A percentile compares a stretch with the other conserved stretches of the same genome.
Evolutionary conservation across 2,329 filamentous ascomycete species (phyloP).

Genomic region (Diaporthe citri): DNA sequence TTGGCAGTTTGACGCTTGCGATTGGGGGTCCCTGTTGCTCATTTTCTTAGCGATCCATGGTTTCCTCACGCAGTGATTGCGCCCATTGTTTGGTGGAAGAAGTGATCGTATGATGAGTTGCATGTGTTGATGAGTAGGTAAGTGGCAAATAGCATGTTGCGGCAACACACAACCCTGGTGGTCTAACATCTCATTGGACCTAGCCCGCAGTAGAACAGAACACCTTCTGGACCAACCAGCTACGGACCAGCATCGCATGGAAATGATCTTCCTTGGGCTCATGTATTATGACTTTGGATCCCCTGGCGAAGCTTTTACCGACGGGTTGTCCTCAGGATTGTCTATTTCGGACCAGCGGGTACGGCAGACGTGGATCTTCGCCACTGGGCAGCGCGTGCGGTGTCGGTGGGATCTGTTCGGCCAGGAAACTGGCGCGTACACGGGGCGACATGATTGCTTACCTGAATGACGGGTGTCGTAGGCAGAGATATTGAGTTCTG

Average conservation of each 20-base stretch:
- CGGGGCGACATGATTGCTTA: slow-evolving; percentile 26
- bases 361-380: background rate
- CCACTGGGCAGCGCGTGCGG: background rate
- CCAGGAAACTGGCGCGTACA: background rate
- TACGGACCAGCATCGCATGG: background rate
- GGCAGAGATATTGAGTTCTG: slow-evolving; percentile 48
- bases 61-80: background rate
- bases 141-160: background rate
- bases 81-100: background rate
- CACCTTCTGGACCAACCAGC: background rate
- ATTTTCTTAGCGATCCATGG: slow-evolving; percentile 6
- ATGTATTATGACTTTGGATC: background rate
- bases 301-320: background rate
- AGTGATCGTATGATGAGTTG: background rate
- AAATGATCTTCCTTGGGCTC: background rate
- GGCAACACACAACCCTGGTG: background rate
- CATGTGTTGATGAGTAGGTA: background rate
- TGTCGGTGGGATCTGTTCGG: slow-evolving; percentile 6
- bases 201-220: background rate
- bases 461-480: slow-evolving; percentile 47
- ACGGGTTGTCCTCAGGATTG: background rate
- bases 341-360: background rate
- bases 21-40: slow-evolving; percentile 24
- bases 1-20: slow-evolving; percentile 11
- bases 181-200: background rate